Percentiles rank a stretch among this genome's conserved stretches.
Conservation (phyloP, 805 yeast species). For the Starmerella vitae region DNA sequence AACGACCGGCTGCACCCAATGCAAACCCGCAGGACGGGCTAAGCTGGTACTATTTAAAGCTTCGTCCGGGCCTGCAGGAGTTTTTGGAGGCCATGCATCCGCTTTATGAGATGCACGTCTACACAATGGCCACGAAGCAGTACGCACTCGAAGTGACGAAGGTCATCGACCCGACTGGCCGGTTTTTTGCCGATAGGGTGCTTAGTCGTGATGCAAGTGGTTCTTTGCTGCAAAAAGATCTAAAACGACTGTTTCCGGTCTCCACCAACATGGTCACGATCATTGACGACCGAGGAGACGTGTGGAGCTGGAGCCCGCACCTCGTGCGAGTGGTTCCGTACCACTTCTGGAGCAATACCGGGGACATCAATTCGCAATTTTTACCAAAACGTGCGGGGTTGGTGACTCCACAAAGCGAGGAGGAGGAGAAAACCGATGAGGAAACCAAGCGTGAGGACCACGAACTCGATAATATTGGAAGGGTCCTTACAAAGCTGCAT, state of each 20-base stretch:
- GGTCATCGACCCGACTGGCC: constrained; percentile 80
- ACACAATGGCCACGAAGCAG: constrained; percentile 95
- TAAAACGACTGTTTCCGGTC: constrained; percentile 82
- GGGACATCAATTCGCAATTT: constrained; percentile 89
- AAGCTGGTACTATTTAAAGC: constrained; percentile 85
- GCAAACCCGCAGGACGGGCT: constrained; percentile 27
- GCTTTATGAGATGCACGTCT: constrained; percentile 78
- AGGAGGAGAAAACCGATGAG: constrained; percentile 5
- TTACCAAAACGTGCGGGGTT: constrained; percentile 54
- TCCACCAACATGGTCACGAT: constrained; percentile 93
- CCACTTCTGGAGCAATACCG: constrained; percentile 92
- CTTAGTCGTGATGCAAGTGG: constrained; percentile 92
- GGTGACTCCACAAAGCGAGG: constrained; percentile 20
- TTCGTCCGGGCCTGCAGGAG: constrained; percentile 71
- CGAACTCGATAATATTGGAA: constrained; percentile 52
- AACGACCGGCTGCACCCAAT: constrained; percentile 32
- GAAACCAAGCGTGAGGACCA: constrained; percentile 34
- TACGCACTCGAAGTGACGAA: constrained; percentile 83
- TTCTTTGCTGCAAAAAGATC: constrained; percentile 72
- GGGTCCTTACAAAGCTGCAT: constrained; percentile 53
- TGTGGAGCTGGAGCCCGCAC: constrained; percentile 95
- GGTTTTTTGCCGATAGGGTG: constrained; percentile 79
- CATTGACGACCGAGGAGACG: constrained; percentile 96
- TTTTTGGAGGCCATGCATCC: constrained; percentile 54
- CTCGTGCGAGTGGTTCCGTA: constrained; percentile 87